Base-by-base conservation (phyloP, 176 grass and related monocot species). In the Olyra latifolia region DNA sequence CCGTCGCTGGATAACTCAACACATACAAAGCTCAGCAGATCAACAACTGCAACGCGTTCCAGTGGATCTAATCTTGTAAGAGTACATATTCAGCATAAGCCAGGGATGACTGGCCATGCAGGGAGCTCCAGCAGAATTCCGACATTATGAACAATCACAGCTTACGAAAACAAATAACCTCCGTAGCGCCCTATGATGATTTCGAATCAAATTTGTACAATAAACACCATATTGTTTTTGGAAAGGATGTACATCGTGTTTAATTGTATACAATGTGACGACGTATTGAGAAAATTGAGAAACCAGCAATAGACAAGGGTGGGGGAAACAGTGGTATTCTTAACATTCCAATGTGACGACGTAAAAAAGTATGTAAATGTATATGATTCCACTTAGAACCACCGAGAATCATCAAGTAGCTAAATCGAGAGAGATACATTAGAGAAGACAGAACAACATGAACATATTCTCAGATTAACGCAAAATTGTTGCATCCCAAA, bases 401-500 rank as follows among this genome's bases (percentile, higher is more conserved):
- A 72, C 3, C 27, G 27, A 85, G 29, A 64, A 62, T 30, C 29
- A 71, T 62, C 27, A 23, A 41, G 28, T 39, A 9, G 10, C 27
- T 11, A 68, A 20, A 44, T 73, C 9, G 1, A 4, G 7, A 39
- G 3, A 11, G 47, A 20, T 9, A 16, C 20, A 58, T 44, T 39
- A 20, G 32, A 28, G 2, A 50, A 48, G 40, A 69, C 29, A 59
- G 27, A 12, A 14, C n/a, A 74, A 57, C 41, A 53, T 15, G 14
- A 54, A 1, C 62, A 80, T 61, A 45, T 55, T 63, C 65, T 76
- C 67, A 55, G 56, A 46, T 4, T 8, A 60, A 29, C 14, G 50
- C 50, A 80, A 75, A 88, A 69, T 62, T 70, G 69, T 66, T 75
- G 42, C 19, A 8, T 80, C 53, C n/a, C 8, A 24, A 19, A 43